Evolutionary conservation across 106 monocot genomes (phyloP).

Genomic region (Iris macrosiphon): DNA sequence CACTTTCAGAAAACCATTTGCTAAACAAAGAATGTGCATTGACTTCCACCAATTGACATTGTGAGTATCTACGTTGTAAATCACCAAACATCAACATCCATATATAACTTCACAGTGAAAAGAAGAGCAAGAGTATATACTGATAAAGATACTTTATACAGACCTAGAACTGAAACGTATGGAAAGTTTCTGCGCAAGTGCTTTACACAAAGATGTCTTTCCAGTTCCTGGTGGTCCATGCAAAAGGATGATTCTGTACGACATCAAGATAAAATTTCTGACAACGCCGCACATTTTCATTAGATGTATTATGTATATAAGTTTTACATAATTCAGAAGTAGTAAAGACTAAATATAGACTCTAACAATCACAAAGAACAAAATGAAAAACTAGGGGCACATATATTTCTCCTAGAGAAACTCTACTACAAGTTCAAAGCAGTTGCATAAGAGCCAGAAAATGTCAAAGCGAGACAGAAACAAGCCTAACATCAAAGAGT

Average conservation of each 20-base stretch:
- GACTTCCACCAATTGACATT: slow-evolving; percentile 90
- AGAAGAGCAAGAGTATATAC: background rate
- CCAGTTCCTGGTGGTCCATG: slow-evolving; percentile 99
- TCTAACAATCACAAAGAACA: too few relatives aligned
- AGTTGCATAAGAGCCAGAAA: too few relatives aligned
- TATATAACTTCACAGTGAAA: background rate
- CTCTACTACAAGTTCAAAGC: too few relatives aligned
- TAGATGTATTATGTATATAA: too few relatives aligned
- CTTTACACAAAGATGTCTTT: slow-evolving; percentile 98
- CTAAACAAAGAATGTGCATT: slow-evolving; percentile 99
- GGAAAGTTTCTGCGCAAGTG: slow-evolving; percentile 97
- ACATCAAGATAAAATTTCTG: too few relatives aligned
- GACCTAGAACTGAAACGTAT: slow-evolving; percentile 89
- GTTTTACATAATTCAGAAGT: too few relatives aligned
- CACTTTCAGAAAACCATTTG: slow-evolving; percentile 99
- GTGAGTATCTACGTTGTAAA: slow-evolving; percentile 59
- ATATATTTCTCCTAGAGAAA: too few relatives aligned
- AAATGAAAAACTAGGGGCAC: too few relatives aligned
- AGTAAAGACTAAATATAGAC: too few relatives aligned
- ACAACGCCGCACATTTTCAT: too few relatives aligned
- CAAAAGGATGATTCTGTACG: slow-evolving; percentile 83
- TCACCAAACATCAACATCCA: slow-evolving; percentile 5
- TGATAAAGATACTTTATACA: background rate
- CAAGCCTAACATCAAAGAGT: too few relatives aligned
- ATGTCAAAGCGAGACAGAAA: too few relatives aligned